Conservation (phyloP, 2,329 filamentous ascomycete genomes). For the Colletotrichum sojae region DNA sequence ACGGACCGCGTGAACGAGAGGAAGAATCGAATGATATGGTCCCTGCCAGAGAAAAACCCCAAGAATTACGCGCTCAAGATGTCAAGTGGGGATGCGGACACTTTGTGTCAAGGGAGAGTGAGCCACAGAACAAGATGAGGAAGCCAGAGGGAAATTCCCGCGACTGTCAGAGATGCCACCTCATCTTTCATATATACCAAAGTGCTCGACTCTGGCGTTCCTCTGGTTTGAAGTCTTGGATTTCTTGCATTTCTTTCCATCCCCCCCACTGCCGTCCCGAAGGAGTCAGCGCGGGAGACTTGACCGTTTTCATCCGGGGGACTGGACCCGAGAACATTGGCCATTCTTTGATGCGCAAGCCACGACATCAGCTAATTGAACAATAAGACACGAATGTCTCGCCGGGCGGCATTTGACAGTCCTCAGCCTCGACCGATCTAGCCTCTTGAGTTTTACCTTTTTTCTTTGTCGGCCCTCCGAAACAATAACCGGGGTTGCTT, state of each 20-base stretch:
- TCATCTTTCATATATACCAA: constrained; percentile 10
- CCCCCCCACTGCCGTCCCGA: not conserved
- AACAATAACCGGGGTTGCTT: constrained; percentile 7
- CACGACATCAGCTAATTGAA: constrained; percentile 26
- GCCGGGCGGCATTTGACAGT: not conserved
- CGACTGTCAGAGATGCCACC: not conserved
- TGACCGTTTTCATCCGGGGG: constrained; percentile 4
- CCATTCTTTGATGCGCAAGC: constrained; percentile 24
- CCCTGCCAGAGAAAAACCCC: not conserved
- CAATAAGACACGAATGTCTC: constrained; percentile 19
- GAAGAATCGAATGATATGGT: constrained; percentile 10
- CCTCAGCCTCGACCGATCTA: constrained; percentile 8
- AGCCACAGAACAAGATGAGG: constrained; percentile 3
- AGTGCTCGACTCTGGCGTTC: too few relatives aligned
- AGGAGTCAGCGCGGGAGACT: not conserved
- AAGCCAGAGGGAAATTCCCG: not conserved
- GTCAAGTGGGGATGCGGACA: not conserved
- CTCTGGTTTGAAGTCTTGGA: too few relatives aligned
- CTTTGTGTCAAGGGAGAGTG: constrained; percentile 18
- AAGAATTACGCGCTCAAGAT: constrained; percentile 7
- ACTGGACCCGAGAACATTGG: constrained; percentile 2
- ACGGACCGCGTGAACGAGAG: not conserved
- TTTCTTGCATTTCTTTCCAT: not conserved
- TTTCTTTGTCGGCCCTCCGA: constrained; percentile 6
- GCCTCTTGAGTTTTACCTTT: not conserved